Percentiles rank a stretch among this genome's conserved stretches.
These are phyloP conservation scores for Mycena latifolia DNA, from an alignment of 768 basidiomycete species.

Conservation along the genomic window DNA sequence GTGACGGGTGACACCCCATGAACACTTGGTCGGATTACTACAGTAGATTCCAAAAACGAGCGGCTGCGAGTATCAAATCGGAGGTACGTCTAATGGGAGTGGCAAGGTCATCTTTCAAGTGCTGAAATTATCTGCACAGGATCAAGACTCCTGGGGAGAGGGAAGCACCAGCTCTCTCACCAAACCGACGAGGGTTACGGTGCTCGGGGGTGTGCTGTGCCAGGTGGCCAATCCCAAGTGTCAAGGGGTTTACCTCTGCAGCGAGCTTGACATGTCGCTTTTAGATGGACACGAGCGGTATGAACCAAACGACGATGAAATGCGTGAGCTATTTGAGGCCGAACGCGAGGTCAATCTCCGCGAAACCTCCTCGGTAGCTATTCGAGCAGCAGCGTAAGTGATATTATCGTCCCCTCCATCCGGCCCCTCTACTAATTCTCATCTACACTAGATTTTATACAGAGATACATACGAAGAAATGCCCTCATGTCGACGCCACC, in stretches of 20 bases:
- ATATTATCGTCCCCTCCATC: neutral
- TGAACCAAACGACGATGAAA: conserved; percentile 15
- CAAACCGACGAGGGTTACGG: conserved; percentile 13
- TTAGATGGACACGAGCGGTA: conserved; percentile 13
- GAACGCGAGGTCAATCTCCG: conserved; percentile 10
- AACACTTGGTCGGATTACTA: too few species aligned
- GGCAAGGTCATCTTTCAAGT: too few species aligned
- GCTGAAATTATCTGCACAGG: too few species aligned
- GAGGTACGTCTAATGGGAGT: too few species aligned
- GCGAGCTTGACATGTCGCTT: neutral
- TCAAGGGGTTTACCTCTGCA: conserved; percentile 12
- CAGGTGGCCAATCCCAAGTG: conserved; percentile 5
- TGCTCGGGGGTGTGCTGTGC: conserved; percentile 5
- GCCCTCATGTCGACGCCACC: neutral
- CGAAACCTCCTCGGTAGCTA: conserved; percentile 1
- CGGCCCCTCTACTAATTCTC: neutral
- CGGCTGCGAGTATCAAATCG: too few species aligned
- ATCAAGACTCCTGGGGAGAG: conserved; percentile 17
- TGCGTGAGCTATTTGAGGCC: conserved; percentile 12
- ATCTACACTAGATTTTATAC: conserved; percentile 1
- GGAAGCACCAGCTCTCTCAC: neutral
- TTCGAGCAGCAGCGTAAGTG: conserved; percentile 10
- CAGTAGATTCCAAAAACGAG: too few species aligned
- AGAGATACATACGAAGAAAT: neutral
- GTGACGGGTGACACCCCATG: too few species aligned